Conservation (phyloP, 176 grass and related monocot species). For the Pharus latifolius region DNA sequence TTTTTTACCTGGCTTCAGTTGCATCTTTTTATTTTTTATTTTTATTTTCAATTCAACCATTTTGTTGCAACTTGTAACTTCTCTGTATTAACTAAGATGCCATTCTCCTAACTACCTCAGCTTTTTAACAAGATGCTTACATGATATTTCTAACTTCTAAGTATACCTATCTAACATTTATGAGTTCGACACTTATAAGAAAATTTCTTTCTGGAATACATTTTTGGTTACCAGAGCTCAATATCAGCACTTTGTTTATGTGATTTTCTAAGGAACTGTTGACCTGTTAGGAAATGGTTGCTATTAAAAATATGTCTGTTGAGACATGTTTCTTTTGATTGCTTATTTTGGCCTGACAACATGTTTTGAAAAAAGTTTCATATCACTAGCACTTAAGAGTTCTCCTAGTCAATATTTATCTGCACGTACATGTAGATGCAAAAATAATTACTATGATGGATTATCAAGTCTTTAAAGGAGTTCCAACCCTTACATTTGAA, state of each 20-base stretch:
- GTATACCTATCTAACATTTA: not conserved
- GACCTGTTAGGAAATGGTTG: not conserved
- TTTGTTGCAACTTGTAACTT: no score
- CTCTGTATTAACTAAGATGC: not conserved
- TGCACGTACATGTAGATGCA: not conserved
- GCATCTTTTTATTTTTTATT: not conserved
- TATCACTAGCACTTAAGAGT: no score
- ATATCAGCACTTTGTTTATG: not conserved
- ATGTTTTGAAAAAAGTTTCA: not conserved
- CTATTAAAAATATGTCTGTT: not conserved
- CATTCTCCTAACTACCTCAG: not conserved
- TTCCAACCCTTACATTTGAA: no score
- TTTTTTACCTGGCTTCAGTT: no score
- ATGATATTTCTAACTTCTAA: not conserved
- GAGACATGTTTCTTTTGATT: not conserved
- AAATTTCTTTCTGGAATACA: not conserved
- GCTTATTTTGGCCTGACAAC: not conserved
- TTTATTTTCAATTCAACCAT: not conserved
- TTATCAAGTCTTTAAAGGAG: no score
- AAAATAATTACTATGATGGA: not conserved
- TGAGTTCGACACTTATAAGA: not conserved
- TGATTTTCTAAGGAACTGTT: not conserved
- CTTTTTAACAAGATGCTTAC: not conserved
- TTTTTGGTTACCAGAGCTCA: not conserved
- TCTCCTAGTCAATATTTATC: not conserved